These are phyloP conservation scores for Penicillium maclennaniae DNA, from an alignment of 495 filamentous ascomycete genomes.

Conservation along the genomic window DNA sequence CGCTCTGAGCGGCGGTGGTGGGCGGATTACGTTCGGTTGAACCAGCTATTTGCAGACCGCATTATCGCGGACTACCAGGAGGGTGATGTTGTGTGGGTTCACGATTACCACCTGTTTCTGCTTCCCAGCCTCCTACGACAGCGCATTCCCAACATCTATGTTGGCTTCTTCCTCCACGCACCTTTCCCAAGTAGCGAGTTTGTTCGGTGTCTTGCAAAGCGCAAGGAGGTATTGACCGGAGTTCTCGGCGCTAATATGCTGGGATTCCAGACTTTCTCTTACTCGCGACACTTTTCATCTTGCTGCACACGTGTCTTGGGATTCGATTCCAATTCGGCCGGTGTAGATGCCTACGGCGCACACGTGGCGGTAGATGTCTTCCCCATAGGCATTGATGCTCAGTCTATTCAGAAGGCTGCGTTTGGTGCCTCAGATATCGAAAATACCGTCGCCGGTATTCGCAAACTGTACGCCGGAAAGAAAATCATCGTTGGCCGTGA, in stretches of 20 bases:
- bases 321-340: constrained; percentile 73
- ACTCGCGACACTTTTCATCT: constrained; percentile 85
- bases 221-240: constrained; percentile 84
- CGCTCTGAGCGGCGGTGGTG: constrained; percentile 75
- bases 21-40: constrained; percentile 85
- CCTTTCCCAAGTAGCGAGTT: constrained; percentile 95
- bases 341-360: constrained; percentile 82
- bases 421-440: constrained; percentile 64
- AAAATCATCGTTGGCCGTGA: constrained; percentile 95
- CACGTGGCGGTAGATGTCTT: constrained; percentile 87
- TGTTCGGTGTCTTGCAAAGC: constrained; percentile 74
- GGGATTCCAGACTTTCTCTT: constrained; percentile 89
- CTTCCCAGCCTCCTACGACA: constrained; percentile 82
- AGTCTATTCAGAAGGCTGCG: constrained; percentile 63
- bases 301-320: constrained; percentile 85
- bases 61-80: constrained; percentile 83
- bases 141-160: constrained; percentile 75
- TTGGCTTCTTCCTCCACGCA: constrained; percentile 87
- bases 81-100: constrained; percentile 84
- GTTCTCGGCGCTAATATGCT: constrained; percentile 86
- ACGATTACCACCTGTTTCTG: constrained; percentile 87
- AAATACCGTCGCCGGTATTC: constrained; percentile 61
- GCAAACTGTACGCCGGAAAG: constrained; percentile 69
- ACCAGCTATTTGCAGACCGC: constrained; percentile 80
- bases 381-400: constrained; percentile 84